Evolutionary conservation across 1,284 basidiomycete species (phyloP), one percentile per base, ranked within the genome.

Genomic region (Heterobasidion occidentale): DNA sequence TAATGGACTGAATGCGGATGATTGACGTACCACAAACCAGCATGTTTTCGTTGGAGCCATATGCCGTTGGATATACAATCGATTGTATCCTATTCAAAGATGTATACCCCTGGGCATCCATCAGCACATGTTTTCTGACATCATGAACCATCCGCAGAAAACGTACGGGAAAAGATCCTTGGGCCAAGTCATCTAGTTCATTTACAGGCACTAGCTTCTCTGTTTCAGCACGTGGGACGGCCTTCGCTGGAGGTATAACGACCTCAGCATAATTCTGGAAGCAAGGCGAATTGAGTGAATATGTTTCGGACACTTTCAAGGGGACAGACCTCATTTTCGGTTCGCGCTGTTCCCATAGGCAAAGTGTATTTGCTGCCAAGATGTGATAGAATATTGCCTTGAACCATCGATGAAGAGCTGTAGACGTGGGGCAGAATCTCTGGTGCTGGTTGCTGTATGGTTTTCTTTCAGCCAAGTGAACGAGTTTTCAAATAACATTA

Each of bases 1-100:
- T 48, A 9, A 11, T 12, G 20, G 9, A 19, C n/a, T 54, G 7
- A 20, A 45, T 12, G 45, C 46, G 54, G 46, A 56, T n/a, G 51
- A 17, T 57, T 27, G n/a, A 72, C 84, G 64, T 65, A 92, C 92
- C 92, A 64, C 96, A 99, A 54, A 99, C 81, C 44, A 99, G 84
- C 77, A 99, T 84, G 67, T 99, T 99, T 71, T 98, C 97, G 63
- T 98, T 98, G 1, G 93, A 90, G 20, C 83, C 78, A 72, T 98
- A 98, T 1, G 95, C 97, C 2, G 92, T 92, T 0, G 92, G 90
- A 71, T 90, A 98, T 12, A 99, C 89, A 56, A 97, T 93, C 7
- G 92, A 96, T 69, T 99, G 97, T 60, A 99, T 90, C 60, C 97
- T 82, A 68, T 99, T 99, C 60, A 99, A 77, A 17, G 86, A 80